Base-by-base conservation (phyloP, 148 eudicot genomes). In the Oxyria digyna region DNA sequence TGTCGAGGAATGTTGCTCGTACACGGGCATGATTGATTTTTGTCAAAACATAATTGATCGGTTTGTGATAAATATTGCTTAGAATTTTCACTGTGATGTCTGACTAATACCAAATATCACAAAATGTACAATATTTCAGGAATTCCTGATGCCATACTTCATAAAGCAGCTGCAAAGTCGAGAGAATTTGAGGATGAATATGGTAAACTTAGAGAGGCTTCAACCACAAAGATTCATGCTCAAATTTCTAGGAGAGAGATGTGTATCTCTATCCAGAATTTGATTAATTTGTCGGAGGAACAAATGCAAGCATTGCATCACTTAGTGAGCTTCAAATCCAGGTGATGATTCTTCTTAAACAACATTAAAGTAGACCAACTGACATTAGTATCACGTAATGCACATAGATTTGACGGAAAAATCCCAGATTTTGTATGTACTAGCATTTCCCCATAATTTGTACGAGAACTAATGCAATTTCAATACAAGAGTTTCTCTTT, bases 1-100 rank as follows among this genome's bases (percentile, higher is more conserved):
- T 94, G 99, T 75, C 91, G 96, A 54, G 99, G 97, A 74, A 78
- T 94, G 97, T 94, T 94, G 96, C 99, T 69, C 96, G 99, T 85
- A 80, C 64, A 62, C 29, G 63, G 8, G 8, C 41, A 38, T 38
- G 41, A 29, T 46, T 54, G 57, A 37, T 6, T 31, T 23, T 26
- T 8, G 17, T 21, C 18, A 21, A 52, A 14, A 10, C 24, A 21
- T 20, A 52, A 29, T 52, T 20, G 9, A n/a, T n/a, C n/a, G n/a
- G n/a, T n/a, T n/a, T n/a, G n/a, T n/a, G n/a, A n/a, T n/a, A n/a
- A n/a, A n/a, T n/a, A n/a, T n/a, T n/a, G n/a, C n/a, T n/a, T n/a
- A n/a, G n/a, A n/a, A n/a, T n/a, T n/a, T n/a, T n/a, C n/a, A n/a
- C 8, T 0, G 0, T 59, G 17, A n/a, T n/a, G n/a, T n/a, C n/a